These are phyloP conservation scores for Dothistroma pini DNA, from an alignment of 2,329 filamentous ascomycete species.

Conservation along the genomic window DNA sequence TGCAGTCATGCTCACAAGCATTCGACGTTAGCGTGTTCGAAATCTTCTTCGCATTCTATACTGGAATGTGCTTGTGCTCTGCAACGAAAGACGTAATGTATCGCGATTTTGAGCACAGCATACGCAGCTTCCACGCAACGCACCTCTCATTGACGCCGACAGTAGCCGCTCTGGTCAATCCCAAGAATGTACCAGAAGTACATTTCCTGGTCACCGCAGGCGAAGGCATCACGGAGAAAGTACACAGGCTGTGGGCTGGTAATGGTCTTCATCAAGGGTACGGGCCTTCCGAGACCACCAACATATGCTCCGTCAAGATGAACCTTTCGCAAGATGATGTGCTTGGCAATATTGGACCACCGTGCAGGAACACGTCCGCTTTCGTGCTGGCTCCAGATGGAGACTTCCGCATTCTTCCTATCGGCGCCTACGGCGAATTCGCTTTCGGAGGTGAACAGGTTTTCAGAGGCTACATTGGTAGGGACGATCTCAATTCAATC, in stretches of 20 bases:
- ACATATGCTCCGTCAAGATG: constrained; percentile 73
- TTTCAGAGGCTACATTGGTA: constrained; percentile 66
- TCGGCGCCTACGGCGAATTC: constrained; percentile 74
- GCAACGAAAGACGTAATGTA: constrained; percentile 72
- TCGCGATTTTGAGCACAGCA: constrained; percentile 64
- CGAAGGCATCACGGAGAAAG: constrained; percentile 70
- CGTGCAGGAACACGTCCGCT: constrained; percentile 71
- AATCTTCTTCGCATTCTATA: constrained; percentile 79
- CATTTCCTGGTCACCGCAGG: constrained; percentile 76
- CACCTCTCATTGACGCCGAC: constrained; percentile 85
- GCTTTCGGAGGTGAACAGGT: constrained; percentile 86
- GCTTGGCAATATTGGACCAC: constrained; percentile 71
- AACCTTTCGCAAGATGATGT: constrained; percentile 56
- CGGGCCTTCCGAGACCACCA: constrained; percentile 81
- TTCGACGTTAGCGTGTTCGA: constrained; percentile 90
- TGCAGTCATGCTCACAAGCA: constrained; percentile 79
- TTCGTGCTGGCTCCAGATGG: constrained; percentile 55
- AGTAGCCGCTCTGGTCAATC: constrained; percentile 70
- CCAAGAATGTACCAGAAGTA: constrained; percentile 65
- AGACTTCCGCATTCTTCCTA: constrained; percentile 55
- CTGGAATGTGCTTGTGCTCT: constrained; percentile 74
- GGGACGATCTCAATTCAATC: constrained; percentile 56
- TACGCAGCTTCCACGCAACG: constrained; percentile 62
- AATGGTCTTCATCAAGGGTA: constrained; percentile 74
- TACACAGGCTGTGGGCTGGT: constrained; percentile 65